phyloP scores from a whole-genome alignment of 257 asterid genomes.

The Ehretia macrophylla region DNA sequence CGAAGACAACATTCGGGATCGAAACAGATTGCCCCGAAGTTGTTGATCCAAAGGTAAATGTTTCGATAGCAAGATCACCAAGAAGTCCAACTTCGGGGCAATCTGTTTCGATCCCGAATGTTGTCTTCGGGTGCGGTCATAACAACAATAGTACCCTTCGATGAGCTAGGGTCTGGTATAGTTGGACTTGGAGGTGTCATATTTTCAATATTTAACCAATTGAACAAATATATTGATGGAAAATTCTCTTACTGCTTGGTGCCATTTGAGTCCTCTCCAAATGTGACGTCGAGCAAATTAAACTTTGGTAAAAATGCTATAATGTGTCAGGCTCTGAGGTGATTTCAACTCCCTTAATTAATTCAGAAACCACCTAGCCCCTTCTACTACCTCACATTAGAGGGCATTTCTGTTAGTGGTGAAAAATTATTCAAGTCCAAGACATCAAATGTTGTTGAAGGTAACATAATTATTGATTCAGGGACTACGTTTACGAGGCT shows the following conservation, averaged over 20 bases:
- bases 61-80: conserved; percentile 46
- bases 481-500: conserved; percentile 50
- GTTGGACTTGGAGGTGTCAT: conserved; percentile 56
- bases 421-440: neutral
- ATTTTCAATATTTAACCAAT: conserved; percentile 41
- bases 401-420: conserved; percentile 35
- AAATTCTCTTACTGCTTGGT: conserved; percentile 55
- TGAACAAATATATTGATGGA: conserved; percentile 23
- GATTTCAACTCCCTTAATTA: conserved; percentile 45
- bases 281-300: conserved; percentile 36
- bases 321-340: conserved; percentile 24
- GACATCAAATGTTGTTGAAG: neutral
- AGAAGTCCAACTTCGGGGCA: conserved; percentile 5
- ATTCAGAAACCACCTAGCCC: conserved; percentile 24
- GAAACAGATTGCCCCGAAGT: conserved; percentile 11
- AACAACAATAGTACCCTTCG: conserved; percentile 36
- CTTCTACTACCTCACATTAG: conserved; percentile 38
- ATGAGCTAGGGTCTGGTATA: conserved; percentile 33
- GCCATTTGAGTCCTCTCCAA: conserved; percentile 2
- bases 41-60: conserved; percentile 29
- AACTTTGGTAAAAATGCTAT: conserved; percentile 39
- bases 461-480: conserved; percentile 59
- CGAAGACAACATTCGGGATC: conserved; percentile 35
- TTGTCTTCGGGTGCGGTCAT: conserved; percentile 55
- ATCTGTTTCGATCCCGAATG: conserved; percentile 19